Percentiles rank a stretch among this genome's conserved stretches.
Evolutionary conservation across 176 grass and related monocot genomes (phyloP).

Genomic region (Pontederia crassipes): DNA sequence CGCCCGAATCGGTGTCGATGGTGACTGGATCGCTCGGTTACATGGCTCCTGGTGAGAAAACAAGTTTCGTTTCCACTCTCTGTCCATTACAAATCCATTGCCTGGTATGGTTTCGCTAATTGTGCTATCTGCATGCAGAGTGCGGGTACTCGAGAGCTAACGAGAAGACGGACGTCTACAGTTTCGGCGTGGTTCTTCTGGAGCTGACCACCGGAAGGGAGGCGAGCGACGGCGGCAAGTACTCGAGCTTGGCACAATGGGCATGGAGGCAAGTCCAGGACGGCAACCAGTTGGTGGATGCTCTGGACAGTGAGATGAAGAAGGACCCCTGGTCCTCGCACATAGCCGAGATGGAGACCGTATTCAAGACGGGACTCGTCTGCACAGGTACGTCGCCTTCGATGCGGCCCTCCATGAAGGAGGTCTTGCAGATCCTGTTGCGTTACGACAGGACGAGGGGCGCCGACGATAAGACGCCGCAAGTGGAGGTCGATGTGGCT

Average conservation of each 20-base stretch:
- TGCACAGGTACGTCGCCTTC: neutral
- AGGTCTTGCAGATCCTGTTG: constrained; percentile 1
- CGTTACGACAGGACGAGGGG: neutral
- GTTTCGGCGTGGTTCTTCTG: neutral
- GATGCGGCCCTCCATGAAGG: neutral
- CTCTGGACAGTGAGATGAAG: too few species aligned
- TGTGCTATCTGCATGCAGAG: neutral
- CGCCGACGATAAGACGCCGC: neutral
- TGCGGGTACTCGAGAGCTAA: constrained; percentile 31
- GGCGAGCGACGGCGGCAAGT: neutral
- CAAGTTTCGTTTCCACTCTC: too few species aligned
- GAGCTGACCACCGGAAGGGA: neutral
- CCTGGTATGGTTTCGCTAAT: neutral
- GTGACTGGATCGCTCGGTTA: constrained; percentile 77
- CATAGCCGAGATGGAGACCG: too few species aligned
- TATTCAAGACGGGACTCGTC: too few species aligned
- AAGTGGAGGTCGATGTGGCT: neutral
- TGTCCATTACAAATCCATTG: neutral
- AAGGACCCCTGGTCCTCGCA: too few species aligned
- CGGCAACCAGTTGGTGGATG: too few species aligned
- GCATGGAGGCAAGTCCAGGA: too few species aligned
- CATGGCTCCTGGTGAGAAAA: constrained; percentile 70
- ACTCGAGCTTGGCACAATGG: too few species aligned
- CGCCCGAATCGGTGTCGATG: constrained; percentile 40
- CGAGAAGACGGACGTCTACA: constrained; percentile 27